Base-by-base conservation (phyloP, 768 basidiomycete genomes). In the Lactifluus volemus region DNA sequence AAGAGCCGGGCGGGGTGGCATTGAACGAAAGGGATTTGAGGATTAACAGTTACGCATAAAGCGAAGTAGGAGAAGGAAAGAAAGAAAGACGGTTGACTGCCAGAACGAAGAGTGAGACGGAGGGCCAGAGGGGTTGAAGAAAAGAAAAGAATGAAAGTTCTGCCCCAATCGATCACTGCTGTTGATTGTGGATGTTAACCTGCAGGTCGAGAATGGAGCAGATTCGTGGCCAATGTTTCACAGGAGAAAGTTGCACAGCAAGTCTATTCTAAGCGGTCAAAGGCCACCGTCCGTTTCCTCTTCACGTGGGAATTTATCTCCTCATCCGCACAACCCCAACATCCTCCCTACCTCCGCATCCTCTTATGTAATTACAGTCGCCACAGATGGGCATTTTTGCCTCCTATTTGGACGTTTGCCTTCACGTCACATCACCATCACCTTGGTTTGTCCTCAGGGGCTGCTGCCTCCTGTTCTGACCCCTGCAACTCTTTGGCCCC, bases 1-100 rank as follows among this genome's bases (percentile, higher is more conserved):
- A 68, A 73, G 68, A 52, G 72, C 61, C 29, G 78, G 76, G 69
- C 81, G 81, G 61, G 80, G 72, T 69, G 80, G 78, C 81, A 83
- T 83, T 71, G 73, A 58, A 68, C 55, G 41, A 50, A 25, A 44
- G 34, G 30, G 45, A 12, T 57, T 44, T 41, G 55, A 65, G 59
- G 30, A 50, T 8, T 44, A 50, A n/a, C 25, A 54, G 10, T 41
- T 64, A 54, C 47, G 63, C 67, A 65, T 67, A 62, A 58, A 62
- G 51, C 56, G 48, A 41, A 48, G 38, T 39, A 38, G 21, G 17
- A 53, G 48, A 21, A 51, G 54, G 42, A 21, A 57, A 34, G 58
- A 53, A 53, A 17, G 48, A 51, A 42, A 41, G 38, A 17, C 36
- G 5, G 36, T 21, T 29, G 54, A 45, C 44, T 17, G 38, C 50